Evolutionary conservation across 805 yeast species (phyloP), one percentile per base, ranked within the genome.

Genomic region (Yamadazyma endophytica): DNA sequence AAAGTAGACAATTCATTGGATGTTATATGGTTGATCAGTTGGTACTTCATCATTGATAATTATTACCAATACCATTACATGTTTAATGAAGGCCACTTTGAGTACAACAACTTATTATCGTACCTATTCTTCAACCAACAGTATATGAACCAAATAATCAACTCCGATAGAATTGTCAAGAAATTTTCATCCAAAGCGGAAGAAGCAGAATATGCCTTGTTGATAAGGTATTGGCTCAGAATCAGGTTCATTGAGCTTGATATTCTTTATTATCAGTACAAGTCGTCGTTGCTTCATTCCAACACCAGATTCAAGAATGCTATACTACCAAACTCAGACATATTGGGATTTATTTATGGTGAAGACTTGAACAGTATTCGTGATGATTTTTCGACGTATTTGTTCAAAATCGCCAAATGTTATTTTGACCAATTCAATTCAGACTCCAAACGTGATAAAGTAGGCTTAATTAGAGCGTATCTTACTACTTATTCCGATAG

Each of bases 241-340:
- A 30, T 56, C n/a, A 35, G 58, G 24, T 28, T 49, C n/a, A 37
- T 51, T n/a, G 60, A 53, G 29, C 28, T 54, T 16, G 54, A 49
- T 18, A 41, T 37, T 17, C 40, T 56, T 13, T 55, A 47, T 33
- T 54, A 54, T 39, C 62, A 54, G 33, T 43, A 44, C 22, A 49
- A 50, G 26, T 58, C 57, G 1, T 42, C 55, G 7, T 43, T 55
- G 17, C 31, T 55, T 24, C 36, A 48, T 13, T 49, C 56, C 9
- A 43, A 47, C 20, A 21, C 23, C 11, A 48, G 46, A 33, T 40
- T 53, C 26, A 50, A 47, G 23, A 42, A 47, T 26, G 37, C 59
- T 1, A 36, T 57, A 15, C 40, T 47, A 5, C 63, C 64, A 4
- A 47, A 50, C 35, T 31, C 30, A 17, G 33, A 43, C 15, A 24